Evolutionary conservation across 305 asterid species (phyloP), one percentile per base, ranked within the genome.

Genomic region (Ajuga reptans): DNA sequence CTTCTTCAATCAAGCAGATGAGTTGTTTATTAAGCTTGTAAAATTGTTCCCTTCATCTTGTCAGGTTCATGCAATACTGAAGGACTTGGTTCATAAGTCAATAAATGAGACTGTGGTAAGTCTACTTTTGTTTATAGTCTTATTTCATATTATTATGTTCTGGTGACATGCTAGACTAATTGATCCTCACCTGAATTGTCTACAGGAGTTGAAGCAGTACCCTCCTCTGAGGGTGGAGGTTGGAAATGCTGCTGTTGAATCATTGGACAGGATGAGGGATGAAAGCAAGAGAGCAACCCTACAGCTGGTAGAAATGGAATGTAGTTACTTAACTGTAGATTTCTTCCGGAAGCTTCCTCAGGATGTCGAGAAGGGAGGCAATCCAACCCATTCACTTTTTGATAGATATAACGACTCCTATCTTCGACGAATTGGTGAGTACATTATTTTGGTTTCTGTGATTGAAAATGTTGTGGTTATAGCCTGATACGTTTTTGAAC

Each of bases 271-370:
- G 77, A 86, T 89, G 97, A 87, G 87, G 86, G 99, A 91, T 43
- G 99, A 93, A 71, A 93, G 99, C 89, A 93, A 78, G 85, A 91
- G 79, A 77, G 97, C 99, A 65, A 86, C 97, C 68, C 63, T 93
- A 6, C 99, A 91, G 85, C 91, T 93, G 12, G 97, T 93, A 41
- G 99, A 93, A 71, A 93, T 93, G 99, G 99, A 93, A 79, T 84
- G 86, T 55, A 86, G 99, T 78, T 93, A 93, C 85, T 77, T 93
- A 15, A 93, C 97, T 4, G 93, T 93, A 60, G 99, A 93, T 71
- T 93, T 93, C 91, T 93, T 93, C 84, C 84, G 99, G 78, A 93
- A 89, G 84, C 97, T 93, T 81, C 99, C 99, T 31, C 99, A 93
- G 80, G 99, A 93, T 79, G 83, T 85, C n/a, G 97, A 93, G 85